These are phyloP conservation scores for Russula dissimulans DNA, from an alignment of 768 basidiomycete genomes.

Conservation along the genomic window DNA sequence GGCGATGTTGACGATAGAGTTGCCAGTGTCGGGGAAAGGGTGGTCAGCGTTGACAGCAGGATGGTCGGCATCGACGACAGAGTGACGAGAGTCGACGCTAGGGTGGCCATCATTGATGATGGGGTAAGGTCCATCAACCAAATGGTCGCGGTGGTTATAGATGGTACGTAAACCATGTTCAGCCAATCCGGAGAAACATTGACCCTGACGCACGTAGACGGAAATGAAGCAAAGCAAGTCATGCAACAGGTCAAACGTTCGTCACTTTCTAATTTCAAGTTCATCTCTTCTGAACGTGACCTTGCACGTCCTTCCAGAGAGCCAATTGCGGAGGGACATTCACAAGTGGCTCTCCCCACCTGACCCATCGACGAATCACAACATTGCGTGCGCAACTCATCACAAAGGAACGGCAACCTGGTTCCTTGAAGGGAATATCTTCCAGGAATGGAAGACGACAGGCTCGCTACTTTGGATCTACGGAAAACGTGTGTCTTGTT, in stretches of 20 bases:
- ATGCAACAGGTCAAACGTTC: not conserved
- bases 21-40: not conserved
- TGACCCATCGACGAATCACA: not conserved
- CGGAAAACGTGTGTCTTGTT: not conserved
- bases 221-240: not conserved
- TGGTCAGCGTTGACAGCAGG: not conserved
- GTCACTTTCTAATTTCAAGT: not conserved
- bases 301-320: not conserved
- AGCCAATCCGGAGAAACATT: not conserved
- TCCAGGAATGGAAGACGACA: not conserved
- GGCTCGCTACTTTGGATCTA: not conserved
- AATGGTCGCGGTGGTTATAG: not conserved
- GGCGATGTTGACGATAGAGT: not conserved
- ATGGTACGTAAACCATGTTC: not conserved
- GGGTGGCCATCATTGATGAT: not conserved
- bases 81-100: not conserved
- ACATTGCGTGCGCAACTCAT: not conserved
- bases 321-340: not conserved
- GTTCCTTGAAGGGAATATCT: not conserved
- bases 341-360: constrained; percentile 2
- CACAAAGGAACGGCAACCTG: not conserved
- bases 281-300: not conserved
- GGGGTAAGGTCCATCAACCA: not conserved
- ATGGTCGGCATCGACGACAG: not conserved
- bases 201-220: not conserved